phyloP scores from a whole-genome alignment of 148 eudicot genomes.

The Pouteria glomerata region DNA sequence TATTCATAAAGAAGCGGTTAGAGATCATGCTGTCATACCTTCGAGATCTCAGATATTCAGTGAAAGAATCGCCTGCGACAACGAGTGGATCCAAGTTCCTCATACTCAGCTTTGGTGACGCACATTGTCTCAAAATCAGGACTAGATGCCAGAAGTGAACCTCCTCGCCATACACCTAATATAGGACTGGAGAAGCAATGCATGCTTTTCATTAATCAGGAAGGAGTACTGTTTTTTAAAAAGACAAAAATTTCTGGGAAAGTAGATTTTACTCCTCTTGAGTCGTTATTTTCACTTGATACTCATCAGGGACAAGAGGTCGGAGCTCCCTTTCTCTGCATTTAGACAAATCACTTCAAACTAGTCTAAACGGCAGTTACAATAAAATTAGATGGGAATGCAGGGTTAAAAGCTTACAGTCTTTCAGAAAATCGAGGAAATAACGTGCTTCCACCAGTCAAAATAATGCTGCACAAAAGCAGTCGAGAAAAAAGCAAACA shows the following conservation, averaged over 20 bases:
- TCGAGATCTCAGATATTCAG: slow-evolving; percentile 17
- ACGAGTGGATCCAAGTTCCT: slow-evolving; percentile 89
- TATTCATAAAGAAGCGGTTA: neutral
- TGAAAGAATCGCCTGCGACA: slow-evolving; percentile 87
- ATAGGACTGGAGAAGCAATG: slow-evolving; percentile 61
- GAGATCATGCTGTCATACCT: slow-evolving; percentile 10
- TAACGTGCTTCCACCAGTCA: slow-evolving; percentile 93
- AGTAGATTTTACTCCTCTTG: slow-evolving; percentile 74
- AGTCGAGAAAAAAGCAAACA: slow-evolving; percentile 1
- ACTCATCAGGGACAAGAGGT: slow-evolving; percentile 89
- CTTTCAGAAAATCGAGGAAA: slow-evolving; percentile 91
- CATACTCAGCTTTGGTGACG: slow-evolving; percentile 87
- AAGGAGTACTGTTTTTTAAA: neutral
- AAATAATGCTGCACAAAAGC: slow-evolving; percentile 62
- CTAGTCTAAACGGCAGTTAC: neutral
- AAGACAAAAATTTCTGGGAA: neutral
- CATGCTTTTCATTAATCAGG: neutral
- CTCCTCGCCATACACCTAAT: slow-evolving; percentile 98
- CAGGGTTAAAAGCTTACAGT: slow-evolving; percentile 57
- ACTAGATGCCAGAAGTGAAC: slow-evolving; percentile 93
- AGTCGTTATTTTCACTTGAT: slow-evolving; percentile 75
- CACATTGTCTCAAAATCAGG: slow-evolving; percentile 97
- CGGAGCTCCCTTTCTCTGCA: slow-evolving; percentile 90
- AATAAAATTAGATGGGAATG: neutral
- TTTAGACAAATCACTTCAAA: slow-evolving; percentile 6